A percentile compares a stretch with the other conserved stretches of the same genome.
Evolutionary conservation across 2,329 filamentous ascomycete genomes (phyloP).

Genomic region (Xylariaceae sp.): DNA sequence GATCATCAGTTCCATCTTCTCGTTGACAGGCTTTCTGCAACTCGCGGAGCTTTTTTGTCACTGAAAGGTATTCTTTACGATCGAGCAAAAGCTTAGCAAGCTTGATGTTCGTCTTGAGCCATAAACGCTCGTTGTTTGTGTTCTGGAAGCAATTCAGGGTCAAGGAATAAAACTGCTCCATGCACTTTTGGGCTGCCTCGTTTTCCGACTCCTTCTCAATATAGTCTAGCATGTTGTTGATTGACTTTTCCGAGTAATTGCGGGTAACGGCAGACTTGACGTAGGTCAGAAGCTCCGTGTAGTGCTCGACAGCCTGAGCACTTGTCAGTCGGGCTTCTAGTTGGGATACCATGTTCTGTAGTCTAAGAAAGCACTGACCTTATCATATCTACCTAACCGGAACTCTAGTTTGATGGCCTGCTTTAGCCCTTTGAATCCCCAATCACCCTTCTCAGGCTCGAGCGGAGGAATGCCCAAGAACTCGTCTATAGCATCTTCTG

Average conservation of each 20-base stretch:
- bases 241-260: slow-evolving; percentile 98
- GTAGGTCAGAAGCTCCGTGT: slow-evolving; percentile 92
- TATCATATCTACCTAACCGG: slow-evolving; percentile 82
- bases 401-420: slow-evolving; percentile 98
- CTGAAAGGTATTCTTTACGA: slow-evolving; percentile 80
- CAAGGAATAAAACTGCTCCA: slow-evolving; percentile 93
- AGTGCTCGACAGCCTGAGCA: slow-evolving; percentile 81
- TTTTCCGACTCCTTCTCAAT: slow-evolving; percentile 85
- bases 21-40: slow-evolving; percentile 87
- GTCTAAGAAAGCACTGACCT: slow-evolving; percentile 54
- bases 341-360: not conserved
- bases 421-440: slow-evolving; percentile 98
- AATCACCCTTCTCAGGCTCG: slow-evolving; percentile 92
- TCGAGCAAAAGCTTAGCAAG: slow-evolving; percentile 89
- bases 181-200: slow-evolving; percentile 72
- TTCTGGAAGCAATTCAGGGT: slow-evolving; percentile 94
- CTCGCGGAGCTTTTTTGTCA: slow-evolving; percentile 83
- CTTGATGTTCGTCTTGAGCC: slow-evolving; percentile 98
- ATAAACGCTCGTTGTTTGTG: slow-evolving; percentile 95
- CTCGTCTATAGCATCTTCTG: slow-evolving; percentile 86
- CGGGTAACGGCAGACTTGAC: slow-evolving; percentile 95
- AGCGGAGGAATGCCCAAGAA: slow-evolving; percentile 86
- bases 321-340: slow-evolving; percentile 31
- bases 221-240: slow-evolving; percentile 98
- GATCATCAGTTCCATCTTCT: slow-evolving; percentile 85